These are phyloP conservation scores for Penicillium sp. DNA, from an alignment of 2,329 filamentous ascomycete genomes.

Conservation along the genomic window DNA sequence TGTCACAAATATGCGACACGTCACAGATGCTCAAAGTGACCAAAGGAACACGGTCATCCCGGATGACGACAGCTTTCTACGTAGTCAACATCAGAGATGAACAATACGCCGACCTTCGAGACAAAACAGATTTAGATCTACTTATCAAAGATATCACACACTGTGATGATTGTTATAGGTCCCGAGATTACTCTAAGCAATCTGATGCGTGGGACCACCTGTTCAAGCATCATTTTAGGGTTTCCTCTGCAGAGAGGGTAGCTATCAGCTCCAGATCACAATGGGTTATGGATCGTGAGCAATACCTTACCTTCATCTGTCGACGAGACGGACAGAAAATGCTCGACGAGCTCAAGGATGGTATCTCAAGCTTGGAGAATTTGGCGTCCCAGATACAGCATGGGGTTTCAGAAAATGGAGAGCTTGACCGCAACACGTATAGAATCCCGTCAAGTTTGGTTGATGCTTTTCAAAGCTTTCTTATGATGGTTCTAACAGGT, in stretches of 20 bases:
- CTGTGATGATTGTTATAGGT: neutral
- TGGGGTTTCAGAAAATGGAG: slow-evolving; percentile 7
- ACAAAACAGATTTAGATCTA: neutral
- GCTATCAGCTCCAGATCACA: neutral
- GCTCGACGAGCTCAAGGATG: neutral
- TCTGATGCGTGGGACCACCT: neutral
- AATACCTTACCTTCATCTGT: neutral
- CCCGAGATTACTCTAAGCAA: neutral
- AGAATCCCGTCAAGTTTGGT: slow-evolving; percentile 4
- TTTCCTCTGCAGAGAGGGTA: neutral
- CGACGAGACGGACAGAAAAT: neutral
- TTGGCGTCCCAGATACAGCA: slow-evolving; percentile 8
- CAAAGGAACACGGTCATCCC: neutral
- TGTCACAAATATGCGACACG: neutral
- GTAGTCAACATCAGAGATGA: neutral
- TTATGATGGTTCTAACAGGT: slow-evolving; percentile 4
- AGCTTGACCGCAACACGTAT: slow-evolving; percentile 10
- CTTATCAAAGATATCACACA: neutral
- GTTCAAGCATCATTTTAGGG: neutral
- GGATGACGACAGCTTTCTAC: neutral
- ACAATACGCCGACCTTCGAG: neutral
- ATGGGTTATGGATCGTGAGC: neutral
- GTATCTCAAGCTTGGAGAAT: neutral
- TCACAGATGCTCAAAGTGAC: neutral
- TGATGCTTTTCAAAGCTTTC: slow-evolving; percentile 5